Evolutionary conservation across 805 yeast genomes (phyloP), one percentile per base, ranked within the genome.

Genomic region (Metschnikowia colocasiae): DNA sequence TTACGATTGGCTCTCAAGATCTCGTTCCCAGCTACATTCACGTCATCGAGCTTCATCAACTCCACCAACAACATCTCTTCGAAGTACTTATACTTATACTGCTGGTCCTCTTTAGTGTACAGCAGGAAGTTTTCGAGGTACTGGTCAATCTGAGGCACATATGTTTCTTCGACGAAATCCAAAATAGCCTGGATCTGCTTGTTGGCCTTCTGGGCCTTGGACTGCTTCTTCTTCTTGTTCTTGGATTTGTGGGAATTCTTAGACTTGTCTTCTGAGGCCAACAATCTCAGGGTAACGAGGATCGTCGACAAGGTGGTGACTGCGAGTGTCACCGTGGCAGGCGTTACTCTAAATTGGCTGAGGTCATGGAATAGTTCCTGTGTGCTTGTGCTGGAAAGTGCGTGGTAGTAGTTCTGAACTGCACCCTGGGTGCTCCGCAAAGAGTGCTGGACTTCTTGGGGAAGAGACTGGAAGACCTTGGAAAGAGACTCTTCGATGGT

Each of bases 61-160:
- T 83, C 73, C 59, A 85, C 84, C 61, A 86, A 68, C 36, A 86
- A 65, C 74, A 77, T 76, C 62, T 86, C 95, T 56, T 82, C 84
- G 61, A 72, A 81, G 60, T 73, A 85, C 44, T 77, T 75, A 55
- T 71, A 75, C 58, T 78, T 76, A 61, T 80, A 83, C 48, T 64
- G 62, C 30, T 64, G 60, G 39, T 72, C 54, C 3, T 46, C 49
- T 5, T 34, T 50, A 12, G 53, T 16, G 36, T 52, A 47, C 3
- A 37, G 36, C 22, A 22, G 43, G 35, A 47, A 52, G 18, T 42
- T 48, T 27, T 48, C 52, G 23, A 53, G 46, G 46, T 48, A 55
- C 9, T 34, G 45, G 47, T 56, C 58, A 27, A 50, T 54, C 22
- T 50, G 52, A 6, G 74, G 74, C 39, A 70, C 75, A 57, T 69